Conservation (phyloP, 2,329 filamentous ascomycete genomes). For the Chlorencoelia australis region DNA sequence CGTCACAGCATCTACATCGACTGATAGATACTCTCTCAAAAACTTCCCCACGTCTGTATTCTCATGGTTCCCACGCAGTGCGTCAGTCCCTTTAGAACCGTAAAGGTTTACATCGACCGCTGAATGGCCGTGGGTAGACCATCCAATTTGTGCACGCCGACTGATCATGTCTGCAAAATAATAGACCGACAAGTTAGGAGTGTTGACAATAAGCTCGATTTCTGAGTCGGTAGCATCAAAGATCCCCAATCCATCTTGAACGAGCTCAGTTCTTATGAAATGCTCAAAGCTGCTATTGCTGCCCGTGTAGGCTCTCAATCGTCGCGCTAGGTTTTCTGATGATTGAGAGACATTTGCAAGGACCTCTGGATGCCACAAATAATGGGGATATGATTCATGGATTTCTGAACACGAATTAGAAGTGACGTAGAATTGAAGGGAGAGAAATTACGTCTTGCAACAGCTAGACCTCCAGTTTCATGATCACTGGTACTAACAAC, state of each 20-base stretch:
- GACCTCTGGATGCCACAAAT: slow-evolving; percentile 72
- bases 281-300: slow-evolving; percentile 29
- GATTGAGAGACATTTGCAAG: slow-evolving; percentile 72
- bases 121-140: slow-evolving; percentile 88
- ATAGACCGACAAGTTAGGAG: slow-evolving; percentile 42
- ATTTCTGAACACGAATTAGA: slow-evolving; percentile 35
- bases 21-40: slow-evolving; percentile 64
- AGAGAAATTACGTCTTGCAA: slow-evolving; percentile 56
- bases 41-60: slow-evolving; percentile 89
- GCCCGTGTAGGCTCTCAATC: slow-evolving; percentile 50
- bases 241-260: slow-evolving; percentile 67
- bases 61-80: slow-evolving; percentile 77
- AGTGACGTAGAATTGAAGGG: neutral
- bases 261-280: slow-evolving; percentile 60
- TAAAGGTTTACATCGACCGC: slow-evolving; percentile 97
- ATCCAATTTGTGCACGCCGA: slow-evolving; percentile 78
- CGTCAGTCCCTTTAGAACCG: slow-evolving; percentile 57
- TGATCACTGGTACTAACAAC: slow-evolving; percentile 91
- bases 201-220: slow-evolving; percentile 52
- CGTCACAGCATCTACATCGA: slow-evolving; percentile 73
- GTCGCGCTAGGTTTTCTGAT: slow-evolving; percentile 56
- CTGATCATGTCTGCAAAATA: slow-evolving; percentile 80
- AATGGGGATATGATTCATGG: slow-evolving; percentile 51
- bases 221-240: slow-evolving; percentile 62
- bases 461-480: slow-evolving; percentile 82